phyloP scores from a whole-genome alignment of 257 asterid species.

The Jacaranda copaia region DNA sequence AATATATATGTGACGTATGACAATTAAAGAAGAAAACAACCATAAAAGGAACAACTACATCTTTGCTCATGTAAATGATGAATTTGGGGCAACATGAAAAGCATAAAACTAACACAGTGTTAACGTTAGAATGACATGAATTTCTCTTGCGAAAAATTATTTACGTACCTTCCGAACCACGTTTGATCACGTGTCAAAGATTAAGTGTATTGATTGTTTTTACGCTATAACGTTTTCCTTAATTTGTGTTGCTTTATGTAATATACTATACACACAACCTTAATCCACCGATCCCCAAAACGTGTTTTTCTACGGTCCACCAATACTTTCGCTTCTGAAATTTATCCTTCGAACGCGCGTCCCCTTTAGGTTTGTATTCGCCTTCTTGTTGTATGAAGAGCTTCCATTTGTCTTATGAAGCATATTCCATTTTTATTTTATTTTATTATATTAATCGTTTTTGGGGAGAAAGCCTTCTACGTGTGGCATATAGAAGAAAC shows the following conservation, averaged over 20 bases:
- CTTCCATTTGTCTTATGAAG: no score
- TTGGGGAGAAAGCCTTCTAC: no score
- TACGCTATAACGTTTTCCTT: background rate
- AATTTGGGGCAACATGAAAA: background rate
- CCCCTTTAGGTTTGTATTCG: background rate
- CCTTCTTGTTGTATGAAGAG: background rate
- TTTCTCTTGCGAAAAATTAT: background rate
- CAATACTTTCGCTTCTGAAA: background rate
- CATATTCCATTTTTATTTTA: no score
- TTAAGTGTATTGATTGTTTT: background rate
- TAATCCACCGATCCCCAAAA: no score
- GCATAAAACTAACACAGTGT: background rate
- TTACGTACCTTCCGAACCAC: constrained; percentile 17
- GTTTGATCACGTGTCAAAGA: background rate
- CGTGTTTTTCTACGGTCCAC: background rate
- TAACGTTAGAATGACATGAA: background rate
- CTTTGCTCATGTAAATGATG: no score
- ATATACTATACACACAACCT: background rate
- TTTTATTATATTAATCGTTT: no score
- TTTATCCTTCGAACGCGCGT: background rate
- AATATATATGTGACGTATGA: no score
- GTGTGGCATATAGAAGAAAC: no score
- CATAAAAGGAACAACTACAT: no score
- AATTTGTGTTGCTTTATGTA: background rate
- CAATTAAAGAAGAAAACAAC: no score